Evolutionary conservation across 2,329 filamentous ascomycete genomes (phyloP), one percentile per base, ranked within the genome.

Genomic region (Rhinocladiella similis): DNA sequence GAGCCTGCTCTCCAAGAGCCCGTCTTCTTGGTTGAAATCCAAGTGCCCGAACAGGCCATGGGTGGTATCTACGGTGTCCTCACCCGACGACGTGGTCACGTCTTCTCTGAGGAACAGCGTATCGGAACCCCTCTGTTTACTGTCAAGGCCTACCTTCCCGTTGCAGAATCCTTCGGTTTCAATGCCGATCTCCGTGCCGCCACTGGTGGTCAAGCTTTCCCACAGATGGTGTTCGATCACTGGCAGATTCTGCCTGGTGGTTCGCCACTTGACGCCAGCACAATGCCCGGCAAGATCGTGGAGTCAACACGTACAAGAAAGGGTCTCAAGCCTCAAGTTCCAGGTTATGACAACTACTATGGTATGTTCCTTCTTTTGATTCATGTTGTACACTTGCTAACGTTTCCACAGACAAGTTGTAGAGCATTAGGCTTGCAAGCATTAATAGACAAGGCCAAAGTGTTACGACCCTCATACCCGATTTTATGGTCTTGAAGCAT

Each of bases 1-100:
- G 86, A 96, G 69, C 94, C 94, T 67, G 87, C 85, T 78, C 86
- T 99, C 64, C 87, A 91, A 70, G 94, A 99, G 86, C 94, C 94
- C 73, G 90, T 99, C 80, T 99, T 95, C 89, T 83, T 97, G 76
- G 91, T 96, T 77, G 94, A 99, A 80, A 99, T 99, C 79, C 92
- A 97, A 83, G 94, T 99, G 64, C 93, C 93, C 72, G 94, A 99
- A 85, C 83, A 87, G 73, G 93, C 94, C 76, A 97, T 99, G 94
- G 94, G 94, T 85, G 94, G 94, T 86, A 96, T 99, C 80, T 99
- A 99, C 82, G 90, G 92, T 88, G 92, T 97, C 75, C 90, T 99
- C 71, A 97, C 92, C 80, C 89, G 92, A 74, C 85, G 92, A 79
- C 88, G 94, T 89, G 94, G 94, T 85, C 93, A 97, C 87, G 94